Evolutionary conservation across 1,284 basidiomycete species (phyloP).

Genomic region (Boletellus deceptivus): DNA sequence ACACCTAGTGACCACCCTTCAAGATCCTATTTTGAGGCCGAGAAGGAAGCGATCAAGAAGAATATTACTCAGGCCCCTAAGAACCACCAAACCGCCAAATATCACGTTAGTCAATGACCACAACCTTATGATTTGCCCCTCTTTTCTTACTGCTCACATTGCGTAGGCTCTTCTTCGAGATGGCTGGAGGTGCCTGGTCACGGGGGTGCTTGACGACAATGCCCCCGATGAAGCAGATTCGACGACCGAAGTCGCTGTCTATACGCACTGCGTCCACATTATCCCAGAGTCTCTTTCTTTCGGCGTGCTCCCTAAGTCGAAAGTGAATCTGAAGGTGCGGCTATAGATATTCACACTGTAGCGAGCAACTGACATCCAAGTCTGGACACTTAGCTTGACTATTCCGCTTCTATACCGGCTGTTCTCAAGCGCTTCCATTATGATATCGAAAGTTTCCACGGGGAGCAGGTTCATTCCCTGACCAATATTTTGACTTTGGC

Average conservation of each 20-base stretch:
- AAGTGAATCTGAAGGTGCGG: too few relatives aligned
- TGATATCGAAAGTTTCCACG: neutral
- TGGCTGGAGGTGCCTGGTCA: neutral
- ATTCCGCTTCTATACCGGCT: neutral
- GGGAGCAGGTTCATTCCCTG: constrained; percentile 6
- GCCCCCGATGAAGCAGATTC: too few relatives aligned
- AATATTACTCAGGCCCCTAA: neutral
- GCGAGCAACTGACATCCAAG: too few relatives aligned
- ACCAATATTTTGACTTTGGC: constrained; percentile 5
- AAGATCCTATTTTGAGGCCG: neutral
- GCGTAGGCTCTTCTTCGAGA: constrained; percentile 3
- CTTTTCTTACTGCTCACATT: neutral
- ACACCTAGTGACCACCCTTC: neutral
- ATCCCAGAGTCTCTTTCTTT: too few relatives aligned
- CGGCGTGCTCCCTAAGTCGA: too few relatives aligned
- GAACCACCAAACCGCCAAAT: neutral
- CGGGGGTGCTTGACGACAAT: neutral
- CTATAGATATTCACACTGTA: too few relatives aligned
- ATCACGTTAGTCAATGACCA: neutral
- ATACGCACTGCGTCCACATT: too few relatives aligned
- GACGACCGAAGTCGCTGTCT: too few relatives aligned
- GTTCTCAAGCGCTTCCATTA: neutral
- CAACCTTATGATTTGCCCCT: neutral
- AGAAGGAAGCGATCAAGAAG: neutral
- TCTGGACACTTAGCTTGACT: neutral